phyloP scores from a whole-genome alignment of 139 green algal species.

The Closterium sp. region DNA sequence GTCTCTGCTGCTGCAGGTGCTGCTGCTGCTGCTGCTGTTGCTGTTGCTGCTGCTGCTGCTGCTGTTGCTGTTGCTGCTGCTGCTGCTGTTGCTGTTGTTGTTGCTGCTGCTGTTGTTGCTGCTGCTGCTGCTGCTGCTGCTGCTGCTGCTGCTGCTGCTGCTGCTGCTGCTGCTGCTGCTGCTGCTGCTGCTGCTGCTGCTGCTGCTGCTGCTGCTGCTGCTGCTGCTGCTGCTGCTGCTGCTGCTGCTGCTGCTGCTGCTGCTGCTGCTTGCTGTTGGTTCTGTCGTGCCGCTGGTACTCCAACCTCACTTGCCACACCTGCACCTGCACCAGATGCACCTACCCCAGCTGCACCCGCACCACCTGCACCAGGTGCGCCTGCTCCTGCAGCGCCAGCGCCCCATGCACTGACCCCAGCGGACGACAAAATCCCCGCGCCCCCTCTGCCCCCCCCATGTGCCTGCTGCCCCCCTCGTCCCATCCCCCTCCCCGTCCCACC shows the following conservation, averaged over 20 bases:
- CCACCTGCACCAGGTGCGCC: neutral
- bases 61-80: neutral
- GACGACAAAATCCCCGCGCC: neutral
- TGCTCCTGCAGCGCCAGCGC: too few species aligned
- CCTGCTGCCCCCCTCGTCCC: neutral
- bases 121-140: neutral
- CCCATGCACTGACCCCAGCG: neutral
- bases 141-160: neutral
- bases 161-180: neutral
- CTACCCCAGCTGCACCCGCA: neutral
- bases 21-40: conserved; percentile 12
- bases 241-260: conserved; percentile 8
- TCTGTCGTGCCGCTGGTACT: neutral
- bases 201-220: neutral
- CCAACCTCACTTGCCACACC: neutral
- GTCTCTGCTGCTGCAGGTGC: neutral
- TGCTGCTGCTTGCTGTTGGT: neutral
- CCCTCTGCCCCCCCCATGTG: neutral
- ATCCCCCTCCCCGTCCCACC: neutral
- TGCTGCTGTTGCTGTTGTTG: neutral
- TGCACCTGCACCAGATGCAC: neutral
- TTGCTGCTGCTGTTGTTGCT: neutral
- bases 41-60: neutral
- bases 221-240: neutral
- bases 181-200: neutral